Evolutionary conservation across 345 rosid genomes (phyloP).

Genomic region (Brassica rapa): DNA sequence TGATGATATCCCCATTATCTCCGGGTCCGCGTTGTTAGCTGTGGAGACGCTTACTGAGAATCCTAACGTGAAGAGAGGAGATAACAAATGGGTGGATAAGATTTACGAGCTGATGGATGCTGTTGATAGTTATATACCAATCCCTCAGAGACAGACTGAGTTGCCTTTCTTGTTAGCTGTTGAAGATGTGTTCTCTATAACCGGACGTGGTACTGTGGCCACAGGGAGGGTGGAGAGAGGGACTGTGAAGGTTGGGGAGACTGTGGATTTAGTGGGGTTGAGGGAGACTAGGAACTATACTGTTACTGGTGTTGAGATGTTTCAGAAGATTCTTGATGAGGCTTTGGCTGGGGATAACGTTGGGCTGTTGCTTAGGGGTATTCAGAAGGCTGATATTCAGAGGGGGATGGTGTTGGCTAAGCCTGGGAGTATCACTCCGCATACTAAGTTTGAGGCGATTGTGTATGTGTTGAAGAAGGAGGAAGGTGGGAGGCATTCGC

Average conservation of each 20-base stretch:
- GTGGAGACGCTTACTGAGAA: constrained; percentile 75
- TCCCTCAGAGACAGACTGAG: constrained; percentile 81
- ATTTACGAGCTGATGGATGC: constrained; percentile 86
- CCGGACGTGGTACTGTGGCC: constrained; percentile 90
- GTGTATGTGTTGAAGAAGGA: constrained; percentile 97
- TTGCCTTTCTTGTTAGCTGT: constrained; percentile 83
- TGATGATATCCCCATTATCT: constrained; percentile 78
- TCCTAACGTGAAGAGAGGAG: constrained; percentile 68
- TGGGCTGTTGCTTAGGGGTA: constrained; percentile 84
- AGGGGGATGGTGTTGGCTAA: constrained; percentile 97
- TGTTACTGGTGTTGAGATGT: constrained; percentile 89
- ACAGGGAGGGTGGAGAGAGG: constrained; percentile 94
- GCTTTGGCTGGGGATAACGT: constrained; percentile 94
- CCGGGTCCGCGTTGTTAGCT: constrained; percentile 86
- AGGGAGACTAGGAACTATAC: constrained; percentile 71
- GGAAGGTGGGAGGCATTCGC: constrained; percentile 96
- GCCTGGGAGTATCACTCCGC: constrained; percentile 79
- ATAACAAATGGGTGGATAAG: constrained; percentile 87
- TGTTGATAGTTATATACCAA: constrained; percentile 81
- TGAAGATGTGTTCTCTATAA: constrained; percentile 90
- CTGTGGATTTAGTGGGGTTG: constrained; percentile 78
- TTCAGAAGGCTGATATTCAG: constrained; percentile 83
- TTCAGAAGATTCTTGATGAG: constrained; percentile 86
- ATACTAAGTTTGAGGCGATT: constrained; percentile 69
- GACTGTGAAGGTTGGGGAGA: constrained; percentile 69